A percentile compares a stretch with the other conserved stretches of the same genome.
phyloP scores from a whole-genome alignment of 1,284 basidiomycete genomes.

The Acaromyces ingoldii region DNA sequence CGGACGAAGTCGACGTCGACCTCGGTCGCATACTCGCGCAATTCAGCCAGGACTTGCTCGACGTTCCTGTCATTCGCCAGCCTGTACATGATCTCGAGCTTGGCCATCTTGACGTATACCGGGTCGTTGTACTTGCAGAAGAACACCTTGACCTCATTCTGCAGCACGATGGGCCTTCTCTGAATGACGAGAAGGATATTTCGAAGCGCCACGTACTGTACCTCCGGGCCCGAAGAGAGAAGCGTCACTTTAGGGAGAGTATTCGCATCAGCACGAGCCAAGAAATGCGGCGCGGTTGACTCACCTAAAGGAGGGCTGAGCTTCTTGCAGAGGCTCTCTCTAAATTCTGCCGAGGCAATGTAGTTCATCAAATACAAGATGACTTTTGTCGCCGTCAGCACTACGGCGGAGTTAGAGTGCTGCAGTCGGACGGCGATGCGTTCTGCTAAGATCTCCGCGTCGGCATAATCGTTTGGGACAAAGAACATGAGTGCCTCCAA shows the following conservation, averaged over 20 bases:
- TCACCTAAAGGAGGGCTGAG: slow-evolving; percentile 73
- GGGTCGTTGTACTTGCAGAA: slow-evolving; percentile 99
- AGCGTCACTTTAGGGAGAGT: slow-evolving; percentile 20
- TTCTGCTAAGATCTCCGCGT: slow-evolving; percentile 90
- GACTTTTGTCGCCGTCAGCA: slow-evolving; percentile 88
- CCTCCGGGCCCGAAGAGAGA: slow-evolving; percentile 91
- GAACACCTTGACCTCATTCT: slow-evolving; percentile 97
- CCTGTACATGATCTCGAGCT: slow-evolving; percentile 97
- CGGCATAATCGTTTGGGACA: slow-evolving; percentile 77
- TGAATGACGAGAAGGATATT: slow-evolving; percentile 97
- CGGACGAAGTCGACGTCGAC: slow-evolving; percentile 97
- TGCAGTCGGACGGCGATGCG: slow-evolving; percentile 84
- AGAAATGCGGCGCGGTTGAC: background rate
- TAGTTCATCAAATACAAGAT: slow-evolving; percentile 98
- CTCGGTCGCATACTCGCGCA: slow-evolving; percentile 97
- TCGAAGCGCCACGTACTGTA: slow-evolving; percentile 94
- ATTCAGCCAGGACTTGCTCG: slow-evolving; percentile 81
- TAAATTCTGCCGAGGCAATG: slow-evolving; percentile 80
- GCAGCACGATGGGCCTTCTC: slow-evolving; percentile 80
- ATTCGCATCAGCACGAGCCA: background rate
- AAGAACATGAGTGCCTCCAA: slow-evolving; percentile 88
- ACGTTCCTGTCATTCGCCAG: slow-evolving; percentile 86
- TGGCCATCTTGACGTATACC: slow-evolving; percentile 96
- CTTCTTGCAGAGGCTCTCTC: slow-evolving; percentile 87
- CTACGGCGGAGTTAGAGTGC: slow-evolving; percentile 90